Evolutionary conservation across 805 yeast species (phyloP), one percentile per base, ranked within the genome.

Genomic region (Ogataea neopini): DNA sequence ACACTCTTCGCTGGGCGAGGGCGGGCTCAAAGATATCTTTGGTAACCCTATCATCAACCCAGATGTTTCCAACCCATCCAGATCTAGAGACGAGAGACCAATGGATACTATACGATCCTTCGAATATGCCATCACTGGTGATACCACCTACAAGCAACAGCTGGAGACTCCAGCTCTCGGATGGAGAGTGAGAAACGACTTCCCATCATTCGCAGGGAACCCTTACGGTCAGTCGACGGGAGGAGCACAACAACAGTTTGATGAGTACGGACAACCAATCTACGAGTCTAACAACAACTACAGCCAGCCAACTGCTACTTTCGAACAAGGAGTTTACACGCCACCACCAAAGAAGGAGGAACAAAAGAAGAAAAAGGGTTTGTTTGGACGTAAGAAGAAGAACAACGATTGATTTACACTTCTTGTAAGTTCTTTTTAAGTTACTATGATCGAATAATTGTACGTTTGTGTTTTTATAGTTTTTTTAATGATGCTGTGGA

Each of bases 51-150:
- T 94, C 60, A 63, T 63, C 2, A 81, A 80, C 53, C 87, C 95
- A 6, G 99, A 94, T 65, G 75, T 86, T 57, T 88, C 96, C 32
- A 94, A 94, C 64, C 99, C 99, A 23, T 84, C 97, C 6, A 79
- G 99, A 61, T 71, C 86, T 17, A 80, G 99, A 68, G 92, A 91
- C 66, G 99, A 94, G 70, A 81, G 99, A 61, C 99, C 99, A 3
- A 72, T 94, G 60, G 99, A 95, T 67, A 94, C 99, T 2, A 91
- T 94, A 60, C 77, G 98, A 58, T 77, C 88, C 4, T 94, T 94
- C 68, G 98, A 94, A 72, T 94, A 85, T 63, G 84, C 97, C 32
- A 90, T 94, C 54, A 88, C 96, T 6, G 96, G 96, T 44, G 99
- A 94, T 67, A 70, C 76, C 48, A 68, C 79, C 10, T 85, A 87